Conservation (phyloP, 2,329 filamentous ascomycete species). For the Talaromyces sp. region DNA sequence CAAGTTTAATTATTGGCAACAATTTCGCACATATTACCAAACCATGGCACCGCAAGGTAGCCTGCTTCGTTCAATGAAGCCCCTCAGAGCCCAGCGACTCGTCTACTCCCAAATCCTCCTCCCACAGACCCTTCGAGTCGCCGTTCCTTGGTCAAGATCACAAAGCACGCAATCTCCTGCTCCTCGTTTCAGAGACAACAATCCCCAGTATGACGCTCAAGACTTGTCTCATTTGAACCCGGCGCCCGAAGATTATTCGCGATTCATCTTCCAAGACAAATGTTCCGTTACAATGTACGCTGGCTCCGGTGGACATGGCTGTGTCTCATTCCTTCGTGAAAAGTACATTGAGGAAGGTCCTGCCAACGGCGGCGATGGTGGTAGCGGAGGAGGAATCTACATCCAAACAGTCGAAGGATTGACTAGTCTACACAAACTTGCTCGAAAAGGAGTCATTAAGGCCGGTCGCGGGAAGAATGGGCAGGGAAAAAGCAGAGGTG, state of each 20-base stretch:
- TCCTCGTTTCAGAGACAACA: slow-evolving; percentile 9
- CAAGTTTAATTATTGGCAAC: no score
- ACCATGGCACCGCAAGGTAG: no score
- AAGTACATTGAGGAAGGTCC: slow-evolving; percentile 87
- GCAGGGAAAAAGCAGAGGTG: slow-evolving; percentile 56
- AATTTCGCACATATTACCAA: no score
- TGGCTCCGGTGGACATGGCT: slow-evolving; percentile 84
- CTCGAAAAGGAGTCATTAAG: slow-evolving; percentile 67
- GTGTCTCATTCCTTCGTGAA: slow-evolving; percentile 90
- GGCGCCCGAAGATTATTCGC: slow-evolving; percentile 77
- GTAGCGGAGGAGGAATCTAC: slow-evolving; percentile 87
- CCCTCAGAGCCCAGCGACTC: not conserved
- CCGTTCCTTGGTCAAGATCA: slow-evolving; percentile 17
- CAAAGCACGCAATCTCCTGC: slow-evolving; percentile 26
- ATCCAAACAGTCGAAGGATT: slow-evolving; percentile 91
- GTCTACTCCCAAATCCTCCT: slow-evolving; percentile 12
- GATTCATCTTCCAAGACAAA: slow-evolving; percentile 83
- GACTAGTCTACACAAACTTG: slow-evolving; percentile 90
- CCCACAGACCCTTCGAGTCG: slow-evolving; percentile 8
- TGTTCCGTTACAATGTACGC: slow-evolving; percentile 76
- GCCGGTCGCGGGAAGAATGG: slow-evolving; percentile 50
- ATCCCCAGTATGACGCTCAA: slow-evolving; percentile 21
- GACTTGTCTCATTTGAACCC: slow-evolving; percentile 70
- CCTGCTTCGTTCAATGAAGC: slow-evolving; percentile 13
- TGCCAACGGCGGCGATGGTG: slow-evolving; percentile 92